Evolutionary conservation across 371 early-diverging fungal genomes (phyloP).

Genomic region (Dipsacomyces acuminosporus): DNA sequence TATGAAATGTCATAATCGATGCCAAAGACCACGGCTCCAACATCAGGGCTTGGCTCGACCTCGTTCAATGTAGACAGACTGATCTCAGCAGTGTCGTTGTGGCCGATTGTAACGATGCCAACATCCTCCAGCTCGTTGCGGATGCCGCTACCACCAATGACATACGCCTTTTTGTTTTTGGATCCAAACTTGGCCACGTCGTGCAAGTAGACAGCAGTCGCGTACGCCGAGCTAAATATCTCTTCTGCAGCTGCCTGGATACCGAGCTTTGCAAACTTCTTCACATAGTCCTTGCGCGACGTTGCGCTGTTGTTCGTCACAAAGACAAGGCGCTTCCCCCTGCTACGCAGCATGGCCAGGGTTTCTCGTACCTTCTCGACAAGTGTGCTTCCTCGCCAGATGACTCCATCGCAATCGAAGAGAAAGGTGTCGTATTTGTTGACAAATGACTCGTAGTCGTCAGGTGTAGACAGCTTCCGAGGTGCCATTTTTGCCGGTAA

Average conservation of each 20-base stretch:
- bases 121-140: conserved; percentile 73
- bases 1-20: conserved; percentile 86
- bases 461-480: conserved; percentile 35
- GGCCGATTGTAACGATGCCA: conserved; percentile 54
- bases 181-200: conserved; percentile 71
- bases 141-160: conserved; percentile 88
- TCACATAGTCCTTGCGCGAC: conserved; percentile 70
- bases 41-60: conserved; percentile 52
- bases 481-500: conserved; percentile 28
- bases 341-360: conserved; percentile 61
- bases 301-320: conserved; percentile 96
- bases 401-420: conserved; percentile 96
- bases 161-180: conserved; percentile 79
- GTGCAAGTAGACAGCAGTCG: conserved; percentile 88
- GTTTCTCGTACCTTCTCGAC: conserved; percentile 67
- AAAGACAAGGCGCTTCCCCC: conserved; percentile 84
- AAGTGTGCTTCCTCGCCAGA: conserved; percentile 78
- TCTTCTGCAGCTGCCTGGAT: conserved; percentile 72
- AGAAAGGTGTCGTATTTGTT: conserved; percentile 84
- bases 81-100: conserved; percentile 55
- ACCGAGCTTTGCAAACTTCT: conserved; percentile 76
- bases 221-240: conserved; percentile 91
- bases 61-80: conserved; percentile 48
- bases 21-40: conserved; percentile 88
- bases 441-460: conserved; percentile 51